Percentiles rank a stretch among this genome's conserved stretches.
Conservation (phyloP, 73 alveolate species). For the Paraurostyla sp. region DNA sequence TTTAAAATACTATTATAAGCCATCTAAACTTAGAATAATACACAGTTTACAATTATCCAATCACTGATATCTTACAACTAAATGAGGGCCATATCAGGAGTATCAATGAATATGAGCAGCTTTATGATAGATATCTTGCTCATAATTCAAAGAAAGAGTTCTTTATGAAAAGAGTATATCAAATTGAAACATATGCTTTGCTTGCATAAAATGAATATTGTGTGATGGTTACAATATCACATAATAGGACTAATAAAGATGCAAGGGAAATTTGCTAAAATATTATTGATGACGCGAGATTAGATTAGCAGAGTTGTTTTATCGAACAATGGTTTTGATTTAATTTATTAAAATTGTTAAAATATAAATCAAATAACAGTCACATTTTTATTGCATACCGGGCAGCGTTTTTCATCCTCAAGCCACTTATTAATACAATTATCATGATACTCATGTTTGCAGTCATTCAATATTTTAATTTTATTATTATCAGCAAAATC, state of each 20-base stretch:
- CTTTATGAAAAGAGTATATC: not conserved
- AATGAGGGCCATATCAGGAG: slow-evolving; percentile 2
- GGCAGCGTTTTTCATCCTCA: slow-evolving; percentile 64
- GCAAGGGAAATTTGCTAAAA: slow-evolving; percentile 41
- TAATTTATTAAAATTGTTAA: not conserved
- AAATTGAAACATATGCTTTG: slow-evolving; percentile 39
- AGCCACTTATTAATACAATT: slow-evolving; percentile 70
- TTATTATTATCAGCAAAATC: slow-evolving; percentile 18
- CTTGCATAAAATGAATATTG: slow-evolving; percentile 27
- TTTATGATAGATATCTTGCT: slow-evolving; percentile 41
- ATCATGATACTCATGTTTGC: slow-evolving; percentile 67
- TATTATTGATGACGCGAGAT: slow-evolving; percentile 26
- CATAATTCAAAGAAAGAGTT: not conserved
- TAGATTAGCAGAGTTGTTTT: slow-evolving; percentile 20
- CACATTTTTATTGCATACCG: slow-evolving; percentile 60
- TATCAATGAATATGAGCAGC: slow-evolving; percentile 41
- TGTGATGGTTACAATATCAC: slow-evolving; percentile 50
- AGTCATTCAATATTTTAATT: slow-evolving; percentile 5
- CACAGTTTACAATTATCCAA: slow-evolving; percentile 38
- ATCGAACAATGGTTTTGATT: slow-evolving; percentile 27
- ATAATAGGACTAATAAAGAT: slow-evolving; percentile 34
- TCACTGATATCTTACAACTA: not conserved
- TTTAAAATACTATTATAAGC: not conserved
- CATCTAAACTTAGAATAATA: not conserved
- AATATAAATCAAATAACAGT: not conserved